Evolutionary conservation across 768 basidiomycete species (phyloP), one percentile per base, ranked within the genome.

Genomic region (Antrodiella citrinella): DNA sequence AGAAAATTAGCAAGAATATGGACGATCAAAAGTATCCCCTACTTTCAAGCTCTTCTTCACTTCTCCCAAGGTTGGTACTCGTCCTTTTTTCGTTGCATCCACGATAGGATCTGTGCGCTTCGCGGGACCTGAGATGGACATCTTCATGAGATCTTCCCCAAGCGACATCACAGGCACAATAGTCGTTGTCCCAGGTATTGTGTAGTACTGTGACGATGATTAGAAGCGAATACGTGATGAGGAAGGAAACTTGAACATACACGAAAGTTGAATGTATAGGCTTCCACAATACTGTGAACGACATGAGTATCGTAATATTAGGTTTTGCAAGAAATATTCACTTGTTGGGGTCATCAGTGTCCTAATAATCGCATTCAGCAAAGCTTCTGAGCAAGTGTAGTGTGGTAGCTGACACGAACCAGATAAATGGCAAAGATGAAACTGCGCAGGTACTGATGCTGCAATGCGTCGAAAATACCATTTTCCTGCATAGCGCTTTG

Each of bases 351-450:
- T 94, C 86, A 54, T 86, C 80, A 51, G 72, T 81, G 59, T 94
- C 91, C 90, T 92, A 54, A 39, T 23, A 7, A 15, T 35, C 30
- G 30, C 15, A n/a, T n/a, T n/a, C n/a, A n/a, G n/a, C n/a, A n/a
- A n/a, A 21, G 25, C 12, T 15, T 12, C 44, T 15, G 11, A 25
- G 11, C 18, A 41, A 52, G 40, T 35, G 26, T n/a, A n/a, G n/a
- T n/a, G n/a, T n/a, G n/a, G n/a, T n/a, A n/a, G n/a, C n/a, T n/a
- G n/a, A 49, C 13, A 66, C 78, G 52, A 49, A 91, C 91, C 51
- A 92, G 67, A 61, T 90, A 92, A 47, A 92, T 78, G 4, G 83
- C 90, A 56, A 92, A 89, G 47, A 91, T 83, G 64, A 91, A 90
- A 58, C 84, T 88, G 44, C 79, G 81, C 43, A 94, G 76, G 66